Base-by-base conservation (phyloP, 371 early-diverging fungal species). In the Mortierella sp. region DNA sequence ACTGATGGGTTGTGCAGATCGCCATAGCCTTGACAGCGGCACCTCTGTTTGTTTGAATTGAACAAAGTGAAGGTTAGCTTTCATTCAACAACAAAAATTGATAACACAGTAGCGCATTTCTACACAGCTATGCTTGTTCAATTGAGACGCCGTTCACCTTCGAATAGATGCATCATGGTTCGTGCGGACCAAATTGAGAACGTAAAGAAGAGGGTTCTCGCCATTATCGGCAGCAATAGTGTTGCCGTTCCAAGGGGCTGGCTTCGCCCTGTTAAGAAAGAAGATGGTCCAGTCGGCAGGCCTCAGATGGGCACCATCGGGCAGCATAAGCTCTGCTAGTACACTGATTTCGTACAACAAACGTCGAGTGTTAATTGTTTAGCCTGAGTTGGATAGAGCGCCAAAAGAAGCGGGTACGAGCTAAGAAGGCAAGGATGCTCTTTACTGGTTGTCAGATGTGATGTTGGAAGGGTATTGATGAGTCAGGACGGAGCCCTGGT, bases 271-370 rank as follows among this genome's bases (percentile, higher is more conserved):
- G 89, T 96, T 96, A 43, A 97, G 87, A 74, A 96, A 95, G 81
- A 98, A 98, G 76, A 96, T 93, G n/a, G 97, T 97, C 97, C 97
- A 97, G 88, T 98, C 98, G 80, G 96, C 96, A 54, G 95, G 93
- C 53, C 98, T 92, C 59, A 95, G 88, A 89, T 98, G 98, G 54
- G 97, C 96, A 10, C 98, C 98, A 86, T 98, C 98, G 14, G 98
- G 98, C 69, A 98, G 88, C 98, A 98, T 98, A 69, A 96, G 93
- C 75, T 98, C 98, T 14, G 98, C 97, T 53, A 98, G 89, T 64
- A 94, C 89, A 79, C 96, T 96, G 64, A 19, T 11, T 11, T 16
- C 10, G 34, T 0, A 21, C 34, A 11, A 34, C 11, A 40, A 24
- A 37, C 67, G 71, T 46, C 3, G 48, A 28, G 21, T 61, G 40